These are phyloP conservation scores for Stemphylium lycopersici DNA, from an alignment of 2,329 filamentous ascomycete genomes.

Conservation along the genomic window DNA sequence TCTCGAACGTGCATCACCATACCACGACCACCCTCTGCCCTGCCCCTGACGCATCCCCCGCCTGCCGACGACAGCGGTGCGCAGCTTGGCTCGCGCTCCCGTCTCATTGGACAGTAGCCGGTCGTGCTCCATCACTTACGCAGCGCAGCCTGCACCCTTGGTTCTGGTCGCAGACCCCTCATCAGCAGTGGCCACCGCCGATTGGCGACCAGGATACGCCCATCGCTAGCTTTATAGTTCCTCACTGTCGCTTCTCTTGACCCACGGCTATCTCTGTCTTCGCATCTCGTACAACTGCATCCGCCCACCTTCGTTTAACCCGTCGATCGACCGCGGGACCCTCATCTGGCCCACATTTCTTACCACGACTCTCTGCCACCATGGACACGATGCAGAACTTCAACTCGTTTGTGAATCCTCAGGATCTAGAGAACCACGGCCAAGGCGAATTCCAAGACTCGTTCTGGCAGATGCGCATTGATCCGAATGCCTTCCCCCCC, in stretches of 20 bases:
- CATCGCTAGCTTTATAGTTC: slow-evolving; percentile 10
- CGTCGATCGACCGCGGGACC: slow-evolving; percentile 13
- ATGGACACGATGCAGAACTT: slow-evolving; percentile 29
- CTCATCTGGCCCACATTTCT: slow-evolving; percentile 13
- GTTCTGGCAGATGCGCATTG: slow-evolving; percentile 18
- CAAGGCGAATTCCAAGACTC: slow-evolving; percentile 22
- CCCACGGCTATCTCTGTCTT: slow-evolving; percentile 9
- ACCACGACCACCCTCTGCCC: not conserved
- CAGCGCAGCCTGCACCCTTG: slow-evolving; percentile 16
- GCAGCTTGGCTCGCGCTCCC: slow-evolving; percentile 12
- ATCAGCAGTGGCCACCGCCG: slow-evolving; percentile 16
- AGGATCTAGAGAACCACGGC: slow-evolving; percentile 20
- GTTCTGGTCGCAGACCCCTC: slow-evolving; percentile 17
- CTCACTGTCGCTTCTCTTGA: slow-evolving; percentile 11
- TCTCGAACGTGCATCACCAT: slow-evolving; percentile 1
- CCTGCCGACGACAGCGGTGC: slow-evolving; percentile 17
- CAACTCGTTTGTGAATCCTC: slow-evolving; percentile 27
- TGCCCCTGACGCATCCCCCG: slow-evolving; percentile 17
- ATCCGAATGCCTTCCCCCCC: slow-evolving; percentile 9
- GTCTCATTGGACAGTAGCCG: slow-evolving; percentile 17
- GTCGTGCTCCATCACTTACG: slow-evolving; percentile 12
- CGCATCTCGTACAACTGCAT: slow-evolving; percentile 3
- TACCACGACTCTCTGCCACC: slow-evolving; percentile 8
- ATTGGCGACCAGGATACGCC: slow-evolving; percentile 5
- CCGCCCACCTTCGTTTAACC: slow-evolving; percentile 16